A percentile compares a stretch with the other conserved stretches of the same genome.
Evolutionary conservation across 768 basidiomycete species (phyloP).

Genomic region (Phylloporus rhodoxanthus): DNA sequence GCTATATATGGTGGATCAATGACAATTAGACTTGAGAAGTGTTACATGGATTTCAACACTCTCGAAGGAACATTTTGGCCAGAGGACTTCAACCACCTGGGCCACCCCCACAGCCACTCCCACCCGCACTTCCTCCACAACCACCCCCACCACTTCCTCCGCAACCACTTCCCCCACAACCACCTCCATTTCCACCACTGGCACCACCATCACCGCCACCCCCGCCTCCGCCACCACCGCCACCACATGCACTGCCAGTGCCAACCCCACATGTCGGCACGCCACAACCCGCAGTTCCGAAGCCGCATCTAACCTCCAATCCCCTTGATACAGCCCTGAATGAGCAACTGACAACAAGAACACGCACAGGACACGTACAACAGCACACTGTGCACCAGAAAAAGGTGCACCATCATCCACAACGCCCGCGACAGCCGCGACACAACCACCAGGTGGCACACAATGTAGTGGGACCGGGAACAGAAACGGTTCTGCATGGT

Average conservation of each 20-base stretch:
- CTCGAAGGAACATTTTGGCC: too few relatives aligned
- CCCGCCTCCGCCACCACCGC: background rate
- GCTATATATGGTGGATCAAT: too few relatives aligned
- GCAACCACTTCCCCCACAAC: too few relatives aligned
- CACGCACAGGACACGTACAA: background rate
- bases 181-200: too few relatives aligned
- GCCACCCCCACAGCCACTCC: too few relatives aligned
- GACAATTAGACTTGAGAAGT: too few relatives aligned
- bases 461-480: background rate
- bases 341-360: background rate
- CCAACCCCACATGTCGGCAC: background rate
- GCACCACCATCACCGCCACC: too few relatives aligned
- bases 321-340: background rate
- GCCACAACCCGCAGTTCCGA: background rate
- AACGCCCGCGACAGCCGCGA: background rate
- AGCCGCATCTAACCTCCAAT: background rate
- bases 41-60: too few relatives aligned
- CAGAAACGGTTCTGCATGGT: background rate
- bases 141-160: too few relatives aligned
- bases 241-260: background rate
- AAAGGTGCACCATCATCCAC: background rate
- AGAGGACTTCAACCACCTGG: too few relatives aligned
- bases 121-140: too few relatives aligned
- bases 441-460: background rate
- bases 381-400: background rate